Evolutionary conservation across 108 stramenopile species (phyloP), one percentile per base, ranked within the genome.

Genomic region (Cyclotella choctawhatcheeana): DNA sequence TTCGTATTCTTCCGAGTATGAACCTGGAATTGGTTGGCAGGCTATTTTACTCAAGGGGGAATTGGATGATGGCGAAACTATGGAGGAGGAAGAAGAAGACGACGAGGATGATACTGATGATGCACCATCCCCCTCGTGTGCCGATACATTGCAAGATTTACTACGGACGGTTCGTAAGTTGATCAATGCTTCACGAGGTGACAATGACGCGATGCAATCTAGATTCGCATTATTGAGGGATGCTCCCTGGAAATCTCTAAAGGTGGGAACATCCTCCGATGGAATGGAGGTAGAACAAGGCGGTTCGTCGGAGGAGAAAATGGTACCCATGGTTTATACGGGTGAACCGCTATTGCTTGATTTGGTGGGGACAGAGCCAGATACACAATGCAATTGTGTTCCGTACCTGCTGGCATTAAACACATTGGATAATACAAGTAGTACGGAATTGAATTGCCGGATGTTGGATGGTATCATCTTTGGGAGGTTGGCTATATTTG

Each of bases 401-500:
- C 70, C 77, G 20, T 73, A 81, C 53, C 64, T 88, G 21, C 54
- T 86, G n/a, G 65, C 65, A 32, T 74, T 84, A 10, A 74, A 65
- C 2, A 74, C 51, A 22, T 48, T 40, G 8, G 69, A 81, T 7
- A 59, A 74, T n/a, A n/a, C n/a, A n/a, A n/a, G n/a, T 21, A 43
- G 24, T 45, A 50, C 51, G 5, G 73, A 80, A 31, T 20, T 78
- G 56, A 67, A 52, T n/a, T 78, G 72, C 26, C 44, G 58, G 13
- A 29, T 72, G 12, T 25, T 74, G 30, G 58, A 85, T 24, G 92
- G 89, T 5, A 74, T 89, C 22, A 69, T 94, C 16, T 90, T 89
- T 73, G 93, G 93, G 21, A 80, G 93, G n/a, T 84, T 94, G 37
- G 88, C 90, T 7, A 90, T 94, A 67, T 94, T 94, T 74, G 93